Evolutionary conservation across 2,329 filamentous ascomycete species (phyloP).

Genomic region (Venturia nashicola): DNA sequence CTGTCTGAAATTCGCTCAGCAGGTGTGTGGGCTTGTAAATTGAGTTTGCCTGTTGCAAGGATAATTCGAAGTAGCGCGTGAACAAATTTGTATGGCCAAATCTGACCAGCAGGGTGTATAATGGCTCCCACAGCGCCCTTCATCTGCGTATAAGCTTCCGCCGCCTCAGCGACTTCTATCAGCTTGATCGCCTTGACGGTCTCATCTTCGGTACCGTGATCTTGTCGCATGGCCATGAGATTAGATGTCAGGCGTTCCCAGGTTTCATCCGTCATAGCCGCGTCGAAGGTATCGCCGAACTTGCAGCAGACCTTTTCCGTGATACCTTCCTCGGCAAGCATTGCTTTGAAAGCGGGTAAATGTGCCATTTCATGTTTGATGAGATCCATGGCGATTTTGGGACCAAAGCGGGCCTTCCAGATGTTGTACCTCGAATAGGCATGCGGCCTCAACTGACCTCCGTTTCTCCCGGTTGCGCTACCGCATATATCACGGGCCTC

Average conservation of each 20-base stretch:
- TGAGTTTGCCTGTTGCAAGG: not conserved
- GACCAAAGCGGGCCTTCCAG: not conserved
- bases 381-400: not conserved
- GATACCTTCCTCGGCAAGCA: not conserved
- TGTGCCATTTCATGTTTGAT: slow-evolving; percentile 1
- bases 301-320: not conserved
- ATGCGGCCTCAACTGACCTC: slow-evolving; percentile 6
- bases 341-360: not conserved
- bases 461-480: slow-evolving; percentile 31
- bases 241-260: not conserved
- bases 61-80: not conserved
- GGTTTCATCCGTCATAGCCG: not conserved
- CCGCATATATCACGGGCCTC: slow-evolving; percentile 27
- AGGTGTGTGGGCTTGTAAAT: not conserved
- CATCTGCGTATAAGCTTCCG: not conserved
- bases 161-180: not conserved
- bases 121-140: not conserved
- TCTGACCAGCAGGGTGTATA: not conserved
- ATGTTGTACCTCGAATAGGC: not conserved
- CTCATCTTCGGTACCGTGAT: not conserved
- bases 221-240: not conserved
- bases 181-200: not conserved
- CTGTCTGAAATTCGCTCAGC: not conserved
- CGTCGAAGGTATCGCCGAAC: not conserved
- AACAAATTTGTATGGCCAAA: slow-evolving; percentile 5